These are phyloP conservation scores for Coemansia sp. DNA, from an alignment of 192 early-diverging fungal species.

Conservation along the genomic window DNA sequence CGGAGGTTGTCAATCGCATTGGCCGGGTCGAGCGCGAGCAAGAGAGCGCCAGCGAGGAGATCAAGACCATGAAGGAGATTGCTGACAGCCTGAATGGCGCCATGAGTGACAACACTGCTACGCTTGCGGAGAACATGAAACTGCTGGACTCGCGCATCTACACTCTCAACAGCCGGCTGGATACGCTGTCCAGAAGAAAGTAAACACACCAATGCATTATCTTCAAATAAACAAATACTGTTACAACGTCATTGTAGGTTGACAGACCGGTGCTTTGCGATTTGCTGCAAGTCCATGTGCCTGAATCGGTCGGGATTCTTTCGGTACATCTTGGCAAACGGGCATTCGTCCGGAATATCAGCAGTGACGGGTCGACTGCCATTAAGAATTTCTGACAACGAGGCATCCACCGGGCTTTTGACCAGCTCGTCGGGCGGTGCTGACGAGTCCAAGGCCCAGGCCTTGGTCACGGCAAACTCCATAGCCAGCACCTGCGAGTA, in stretches of 20 bases:
- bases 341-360: conserved; percentile 34
- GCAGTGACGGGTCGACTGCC: neutral
- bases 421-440: neutral
- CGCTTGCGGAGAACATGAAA: conserved; percentile 63
- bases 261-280: conserved; percentile 23
- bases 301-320: conserved; percentile 38
- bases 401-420: neutral
- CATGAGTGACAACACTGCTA: conserved; percentile 58
- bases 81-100: conserved; percentile 54
- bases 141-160: conserved; percentile 64
- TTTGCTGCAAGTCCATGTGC: conserved; percentile 28
- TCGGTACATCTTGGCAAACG: conserved; percentile 51
- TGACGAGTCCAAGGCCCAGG: conserved; percentile 8
- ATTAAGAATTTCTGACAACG: neutral
- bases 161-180: conserved; percentile 60
- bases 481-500: conserved; percentile 29
- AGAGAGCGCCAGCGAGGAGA: conserved; percentile 61
- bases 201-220: neutral
- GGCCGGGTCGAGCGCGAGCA: conserved; percentile 72
- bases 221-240: neutral
- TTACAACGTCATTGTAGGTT: conserved; percentile 22
- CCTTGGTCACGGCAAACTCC: conserved; percentile 18
- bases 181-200: conserved; percentile 6
- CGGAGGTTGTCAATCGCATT: conserved; percentile 71
- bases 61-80: conserved; percentile 62